A percentile compares a stretch with the other conserved stretches of the same genome.
Conservation (phyloP, 2,329 filamentous ascomycete genomes). For the Colletotrichum sp. region DNA sequence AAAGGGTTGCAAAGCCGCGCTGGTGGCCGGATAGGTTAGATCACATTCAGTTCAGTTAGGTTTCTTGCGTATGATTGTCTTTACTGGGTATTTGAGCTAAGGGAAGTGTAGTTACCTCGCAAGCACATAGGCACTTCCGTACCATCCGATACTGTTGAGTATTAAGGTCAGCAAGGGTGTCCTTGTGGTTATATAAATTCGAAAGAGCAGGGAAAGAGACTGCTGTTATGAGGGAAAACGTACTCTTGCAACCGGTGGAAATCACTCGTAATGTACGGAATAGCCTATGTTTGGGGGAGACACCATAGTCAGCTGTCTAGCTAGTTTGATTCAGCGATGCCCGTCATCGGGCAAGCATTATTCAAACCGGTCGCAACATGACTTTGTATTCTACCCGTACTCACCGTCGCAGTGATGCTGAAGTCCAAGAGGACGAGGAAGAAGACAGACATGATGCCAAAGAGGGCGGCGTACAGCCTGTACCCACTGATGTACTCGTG, state of each 20-base stretch:
- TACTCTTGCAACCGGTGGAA: not conserved
- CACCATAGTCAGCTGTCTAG: not conserved
- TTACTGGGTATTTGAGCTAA: fast-evolving
- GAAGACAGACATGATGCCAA: not conserved
- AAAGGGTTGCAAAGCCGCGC: not conserved
- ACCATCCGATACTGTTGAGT: not conserved
- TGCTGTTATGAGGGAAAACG: not conserved
- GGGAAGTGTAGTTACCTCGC: fast-evolving
- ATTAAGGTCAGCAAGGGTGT: too few relatives aligned
- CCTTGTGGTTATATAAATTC: too few relatives aligned
- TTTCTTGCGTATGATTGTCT: not conserved
- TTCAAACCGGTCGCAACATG: fast-evolving
- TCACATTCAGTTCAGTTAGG: fast-evolving
- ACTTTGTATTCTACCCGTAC: not conserved
- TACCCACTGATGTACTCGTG: not conserved
- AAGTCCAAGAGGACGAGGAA: not conserved
- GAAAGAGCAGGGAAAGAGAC: not conserved
- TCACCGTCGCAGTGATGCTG: not conserved
- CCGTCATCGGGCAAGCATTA: fast-evolving
- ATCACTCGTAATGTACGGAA: not conserved
- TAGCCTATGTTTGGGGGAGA: not conserved
- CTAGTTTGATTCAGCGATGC: fast-evolving
- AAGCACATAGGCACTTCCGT: not conserved
- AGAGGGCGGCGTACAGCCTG: not conserved
- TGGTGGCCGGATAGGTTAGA: not conserved